Conservation (phyloP, 2,329 filamentous ascomycete genomes). For the Didymosphaeria variabile region DNA sequence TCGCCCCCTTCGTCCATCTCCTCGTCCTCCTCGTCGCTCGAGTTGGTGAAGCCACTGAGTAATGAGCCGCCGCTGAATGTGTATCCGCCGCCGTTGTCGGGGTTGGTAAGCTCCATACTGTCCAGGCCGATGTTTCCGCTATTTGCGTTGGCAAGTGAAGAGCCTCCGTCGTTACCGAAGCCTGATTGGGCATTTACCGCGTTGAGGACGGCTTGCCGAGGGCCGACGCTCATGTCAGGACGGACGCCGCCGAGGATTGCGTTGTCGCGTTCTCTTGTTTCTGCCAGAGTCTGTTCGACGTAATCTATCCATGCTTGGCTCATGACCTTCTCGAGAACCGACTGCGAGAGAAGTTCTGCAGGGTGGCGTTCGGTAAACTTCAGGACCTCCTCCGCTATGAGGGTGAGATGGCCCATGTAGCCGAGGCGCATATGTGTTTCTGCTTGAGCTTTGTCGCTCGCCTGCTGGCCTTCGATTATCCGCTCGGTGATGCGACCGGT, state of each 20-base stretch:
- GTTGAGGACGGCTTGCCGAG: slow-evolving; percentile 73
- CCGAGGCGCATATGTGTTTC: slow-evolving; percentile 90
- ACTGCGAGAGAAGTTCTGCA: slow-evolving; percentile 83
- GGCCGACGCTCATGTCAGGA: slow-evolving; percentile 86
- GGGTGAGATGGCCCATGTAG: slow-evolving; percentile 97
- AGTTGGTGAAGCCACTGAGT: slow-evolving; percentile 91
- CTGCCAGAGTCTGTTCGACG: slow-evolving; percentile 89
- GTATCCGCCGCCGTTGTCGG: slow-evolving; percentile 75
- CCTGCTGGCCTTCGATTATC: slow-evolving; percentile 88
- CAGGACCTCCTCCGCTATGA: slow-evolving; percentile 97
- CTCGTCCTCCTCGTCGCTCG: slow-evolving; percentile 95
- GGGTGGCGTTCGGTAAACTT: slow-evolving; percentile 97
- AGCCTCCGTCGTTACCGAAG: slow-evolving; percentile 60
- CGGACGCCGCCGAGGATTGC: slow-evolving; percentile 96
- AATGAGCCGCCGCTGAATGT: slow-evolving; percentile 77
- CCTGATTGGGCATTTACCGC: slow-evolving; percentile 65
- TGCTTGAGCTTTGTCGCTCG: slow-evolving; percentile 84
- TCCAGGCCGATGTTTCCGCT: slow-evolving; percentile 63
- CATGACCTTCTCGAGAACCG: slow-evolving; percentile 87
- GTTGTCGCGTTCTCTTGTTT: slow-evolving; percentile 95
- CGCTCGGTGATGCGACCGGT: slow-evolving; percentile 87
- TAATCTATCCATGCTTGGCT: slow-evolving; percentile 93
- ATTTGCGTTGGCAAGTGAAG: slow-evolving; percentile 79
- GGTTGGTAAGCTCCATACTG: slow-evolving; percentile 71
- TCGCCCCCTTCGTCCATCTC: slow-evolving; percentile 85